These are phyloP conservation scores for Tetrapisispora phaffii DNA, from an alignment of 805 yeast species.

Conservation along the genomic window DNA sequence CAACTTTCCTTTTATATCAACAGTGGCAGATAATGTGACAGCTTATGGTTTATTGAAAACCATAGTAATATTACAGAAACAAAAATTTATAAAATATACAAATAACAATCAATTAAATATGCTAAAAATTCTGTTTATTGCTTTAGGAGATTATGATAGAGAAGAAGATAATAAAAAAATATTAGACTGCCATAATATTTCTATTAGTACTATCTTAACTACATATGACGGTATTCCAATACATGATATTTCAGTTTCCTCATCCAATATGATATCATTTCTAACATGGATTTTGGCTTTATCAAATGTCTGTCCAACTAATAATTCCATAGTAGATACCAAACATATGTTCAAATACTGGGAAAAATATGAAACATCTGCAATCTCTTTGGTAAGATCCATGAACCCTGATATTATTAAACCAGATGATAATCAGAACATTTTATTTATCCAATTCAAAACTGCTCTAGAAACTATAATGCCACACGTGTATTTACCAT, in stretches of 20 bases:
- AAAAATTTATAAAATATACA: conserved; percentile 31
- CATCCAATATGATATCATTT: conserved; percentile 34
- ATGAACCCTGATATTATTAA: conserved; percentile 33
- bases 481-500: conserved; percentile 38
- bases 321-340: conserved; percentile 26
- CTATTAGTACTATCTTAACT: conserved; percentile 22
- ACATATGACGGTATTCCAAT: conserved; percentile 38
- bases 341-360: conserved; percentile 28
- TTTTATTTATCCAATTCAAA: conserved; percentile 30
- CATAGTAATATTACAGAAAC: conserved; percentile 35
- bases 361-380: conserved; percentile 35
- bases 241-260: conserved; percentile 31
- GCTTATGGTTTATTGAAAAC: conserved; percentile 36
- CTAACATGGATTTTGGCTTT: conserved; percentile 42
- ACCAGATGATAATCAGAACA: conserved; percentile 12
- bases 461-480: conserved; percentile 26
- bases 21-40: conserved; percentile 27
- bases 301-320: conserved; percentile 30
- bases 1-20: conserved; percentile 40
- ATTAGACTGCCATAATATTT: background rate
- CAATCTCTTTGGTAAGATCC: conserved; percentile 40
- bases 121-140: conserved; percentile 38
- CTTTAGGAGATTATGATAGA: conserved; percentile 29
- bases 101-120: conserved; percentile 33
- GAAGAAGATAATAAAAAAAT: background rate